phyloP scores from a whole-genome alignment of 495 filamentous ascomycete genomes.

The Penicillium lividum region DNA sequence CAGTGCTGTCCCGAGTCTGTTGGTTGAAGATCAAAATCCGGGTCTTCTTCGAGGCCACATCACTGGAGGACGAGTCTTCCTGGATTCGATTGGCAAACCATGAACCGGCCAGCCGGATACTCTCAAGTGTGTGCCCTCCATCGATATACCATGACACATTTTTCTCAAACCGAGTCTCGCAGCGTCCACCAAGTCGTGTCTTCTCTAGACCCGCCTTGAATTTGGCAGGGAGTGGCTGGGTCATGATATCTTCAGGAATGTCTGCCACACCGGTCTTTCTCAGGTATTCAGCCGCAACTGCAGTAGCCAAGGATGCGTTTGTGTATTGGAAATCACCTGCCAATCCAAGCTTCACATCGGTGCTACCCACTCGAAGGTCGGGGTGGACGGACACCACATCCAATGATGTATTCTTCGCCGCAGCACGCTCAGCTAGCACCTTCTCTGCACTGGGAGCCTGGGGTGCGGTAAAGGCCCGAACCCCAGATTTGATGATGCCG shows the following conservation, averaged over 20 bases:
- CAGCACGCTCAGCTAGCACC: slow-evolving; percentile 71
- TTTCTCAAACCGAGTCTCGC: slow-evolving; percentile 70
- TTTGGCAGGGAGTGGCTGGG: slow-evolving; percentile 56
- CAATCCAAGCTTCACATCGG: slow-evolving; percentile 67
- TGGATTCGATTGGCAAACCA: slow-evolving; percentile 73
- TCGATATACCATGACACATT: slow-evolving; percentile 86
- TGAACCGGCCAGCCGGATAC: slow-evolving; percentile 70
- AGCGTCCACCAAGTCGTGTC: slow-evolving; percentile 78
- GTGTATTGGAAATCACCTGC: slow-evolving; percentile 79
- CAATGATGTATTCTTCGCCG: slow-evolving; percentile 62
- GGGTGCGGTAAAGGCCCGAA: slow-evolving; percentile 70
- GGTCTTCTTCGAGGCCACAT: slow-evolving; percentile 37
- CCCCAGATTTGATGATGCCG: slow-evolving; percentile 80
- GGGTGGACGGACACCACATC: slow-evolving; percentile 64
- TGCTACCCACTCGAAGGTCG: slow-evolving; percentile 48
- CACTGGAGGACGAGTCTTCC: slow-evolving; percentile 47
- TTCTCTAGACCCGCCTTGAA: slow-evolving; percentile 75
- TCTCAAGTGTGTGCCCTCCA: slow-evolving; percentile 88
- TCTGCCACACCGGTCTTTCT: slow-evolving; percentile 39
- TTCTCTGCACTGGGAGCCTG: slow-evolving; percentile 65
- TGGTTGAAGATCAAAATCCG: slow-evolving; percentile 95
- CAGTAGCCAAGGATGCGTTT: slow-evolving; percentile 83
- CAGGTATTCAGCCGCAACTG: slow-evolving; percentile 65
- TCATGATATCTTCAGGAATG: slow-evolving; percentile 51
- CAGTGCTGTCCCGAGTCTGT: slow-evolving; percentile 73